Base-by-base conservation (phyloP, 768 basidiomycete species). In the Suillus clintonianus region DNA sequence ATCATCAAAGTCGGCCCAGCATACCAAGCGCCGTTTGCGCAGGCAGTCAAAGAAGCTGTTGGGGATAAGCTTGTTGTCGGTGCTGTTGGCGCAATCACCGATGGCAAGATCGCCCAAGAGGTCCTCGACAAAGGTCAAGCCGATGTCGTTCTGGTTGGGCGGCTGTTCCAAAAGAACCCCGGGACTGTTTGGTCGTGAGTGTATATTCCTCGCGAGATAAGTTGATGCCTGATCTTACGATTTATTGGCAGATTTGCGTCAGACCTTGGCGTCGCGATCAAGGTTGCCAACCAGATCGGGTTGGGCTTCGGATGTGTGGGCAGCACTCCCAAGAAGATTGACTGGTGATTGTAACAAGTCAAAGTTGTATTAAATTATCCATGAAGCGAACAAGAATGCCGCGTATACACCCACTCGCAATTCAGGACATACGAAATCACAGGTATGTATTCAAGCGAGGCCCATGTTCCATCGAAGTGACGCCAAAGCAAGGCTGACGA, bases 91-190 rank as follows among this genome's bases (percentile, higher is more conserved):
- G 48, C 62, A n/a, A 71, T 78, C 43, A 53, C 60, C 24, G 80
- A 77, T 66, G 77, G 80, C 10, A 64, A 73, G 9, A 78, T 84
- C 45, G 79, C 82, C 6, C 79, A 85, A 64, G 72, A 76, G 41
- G 75, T 84, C 39, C 63, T 86, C 10, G 76, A 82, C 60, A 67
- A 76, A 15, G 81, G 75, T 5, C 69, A 81, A 62, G 79, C 80
- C 2, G 83, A 86, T 61, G 78, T 82, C 34, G 19, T 90, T 8
- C 65, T 82, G 51, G 79, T 85, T 15, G 85, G 84, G 22, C 70
- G 84, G 47, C 77, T 80, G 59, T 89, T 89, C 77, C 82, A 83
- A 73, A 85, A 84, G 77, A 84, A 89, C 67, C 88, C 88, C 0
- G 83, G 81, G 0, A 66, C 74, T 3, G 78, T 80, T 19, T 80